Base-by-base conservation (phyloP, 805 yeast genomes). In the Lipomyces anomalus region DNA sequence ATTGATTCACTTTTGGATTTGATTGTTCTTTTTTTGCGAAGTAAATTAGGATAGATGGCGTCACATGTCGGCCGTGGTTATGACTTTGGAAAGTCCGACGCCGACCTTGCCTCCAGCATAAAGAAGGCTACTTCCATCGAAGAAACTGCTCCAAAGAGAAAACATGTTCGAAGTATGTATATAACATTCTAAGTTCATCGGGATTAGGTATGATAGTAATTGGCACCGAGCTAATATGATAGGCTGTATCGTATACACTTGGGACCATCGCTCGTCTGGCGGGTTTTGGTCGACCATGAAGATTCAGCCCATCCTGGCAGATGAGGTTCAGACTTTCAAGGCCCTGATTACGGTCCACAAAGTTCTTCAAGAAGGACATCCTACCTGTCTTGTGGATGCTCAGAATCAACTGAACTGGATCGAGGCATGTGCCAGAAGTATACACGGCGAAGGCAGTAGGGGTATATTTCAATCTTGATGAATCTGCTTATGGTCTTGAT, bases 351-450 rank as follows among this genome's bases (percentile, higher is more conserved):
- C 85, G 53, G 74, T 88, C 39, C 97, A 90, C 60, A 89, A 90
- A 59, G 90, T 92, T 4, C 68, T 90, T n/a, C 97, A 92, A 63
- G 98, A 90, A 65, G 98, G 98, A n/a, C 97, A 90, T 63, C 87
- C 87, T 11, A 75, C 85, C 22, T 80, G 86, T 4, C 67, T 90
- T 57, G 72, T 76, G 42, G 96, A 87, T 58, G 97, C 87, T 1
- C 83, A 79, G 58, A 72, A 78, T 50, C 86, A 88, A 61, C 69
- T 79, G 41, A 83, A 79, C 42, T 90, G 94, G 81, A 71, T 90
- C 39, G 76, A 80, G 44, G 76, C 88, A 16, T 70, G 92, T 46
- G 82, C 80, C 1, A 72, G 87, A 35, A 71, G 51, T 7, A 62
- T 66, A 32, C 63, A 61, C 20, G 67, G 67, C n/a, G 71, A 67